Evolutionary conservation across 2,329 filamentous ascomycete genomes (phyloP).

Genomic region (Escovopsis sp.): DNA sequence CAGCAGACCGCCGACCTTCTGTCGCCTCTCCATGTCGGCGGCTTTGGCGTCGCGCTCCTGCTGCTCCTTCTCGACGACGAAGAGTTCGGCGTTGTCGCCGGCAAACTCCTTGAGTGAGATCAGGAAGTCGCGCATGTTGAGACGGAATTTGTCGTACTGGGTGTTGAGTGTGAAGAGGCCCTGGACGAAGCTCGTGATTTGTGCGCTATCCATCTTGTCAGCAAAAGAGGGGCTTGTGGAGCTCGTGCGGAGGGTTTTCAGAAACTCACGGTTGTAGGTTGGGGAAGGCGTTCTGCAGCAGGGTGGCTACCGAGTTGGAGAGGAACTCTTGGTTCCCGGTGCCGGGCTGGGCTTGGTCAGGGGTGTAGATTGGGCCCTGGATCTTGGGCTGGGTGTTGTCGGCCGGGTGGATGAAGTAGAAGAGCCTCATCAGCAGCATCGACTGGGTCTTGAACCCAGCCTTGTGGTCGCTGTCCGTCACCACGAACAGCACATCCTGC

Average conservation of each 20-base stretch:
- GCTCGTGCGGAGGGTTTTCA: not conserved
- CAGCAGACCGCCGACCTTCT: conserved; percentile 88
- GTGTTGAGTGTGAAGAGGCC: conserved; percentile 79
- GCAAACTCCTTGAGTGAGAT: conserved; percentile 95
- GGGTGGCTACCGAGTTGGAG: conserved; percentile 68
- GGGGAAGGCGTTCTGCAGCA: conserved; percentile 81
- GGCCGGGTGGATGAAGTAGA: conserved; percentile 76
- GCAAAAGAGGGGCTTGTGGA: conserved; percentile 4
- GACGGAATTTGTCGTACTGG: conserved; percentile 86
- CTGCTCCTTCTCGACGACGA: conserved; percentile 86
- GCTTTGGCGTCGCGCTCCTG: conserved; percentile 73
- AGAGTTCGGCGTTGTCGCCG: conserved; percentile 89
- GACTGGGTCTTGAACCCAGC: conserved; percentile 98
- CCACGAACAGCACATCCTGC: conserved; percentile 95
- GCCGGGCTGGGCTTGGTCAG: conserved; percentile 67
- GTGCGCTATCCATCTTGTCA: conserved; percentile 42
- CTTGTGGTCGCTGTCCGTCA: conserved; percentile 97
- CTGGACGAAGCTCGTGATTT: conserved; percentile 83
- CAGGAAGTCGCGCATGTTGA: conserved; percentile 90
- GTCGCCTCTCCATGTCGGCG: conserved; percentile 77
- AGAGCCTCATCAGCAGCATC: conserved; percentile 84
- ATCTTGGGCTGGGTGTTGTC: conserved; percentile 66
- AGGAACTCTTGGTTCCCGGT: conserved; percentile 88
- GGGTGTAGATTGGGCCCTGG: conserved; percentile 75
- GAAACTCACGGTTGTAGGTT: conserved; percentile 72